These are phyloP conservation scores for Dioszegia aurantiaca DNA, from an alignment of 768 basidiomycete species.

Conservation along the genomic window DNA sequence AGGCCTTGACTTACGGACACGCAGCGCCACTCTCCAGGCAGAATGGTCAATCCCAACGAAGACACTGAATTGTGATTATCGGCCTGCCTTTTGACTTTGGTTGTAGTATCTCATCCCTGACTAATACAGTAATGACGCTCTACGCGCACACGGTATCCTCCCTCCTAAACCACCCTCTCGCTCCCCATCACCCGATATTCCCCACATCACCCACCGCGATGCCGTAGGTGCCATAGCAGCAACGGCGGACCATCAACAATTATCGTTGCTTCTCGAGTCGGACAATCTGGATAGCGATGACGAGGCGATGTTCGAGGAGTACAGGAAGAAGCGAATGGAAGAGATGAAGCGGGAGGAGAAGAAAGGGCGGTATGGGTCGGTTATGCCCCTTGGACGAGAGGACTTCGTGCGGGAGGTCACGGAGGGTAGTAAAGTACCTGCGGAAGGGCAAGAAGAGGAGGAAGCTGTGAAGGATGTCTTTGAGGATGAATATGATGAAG, in stretches of 20 bases:
- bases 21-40: too few species aligned
- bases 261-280: slow-evolving; percentile 68
- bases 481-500: slow-evolving; percentile 27
- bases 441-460: slow-evolving; percentile 62
- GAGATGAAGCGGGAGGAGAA: slow-evolving; percentile 63
- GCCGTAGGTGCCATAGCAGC: slow-evolving; percentile 40
- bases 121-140: slow-evolving; percentile 74
- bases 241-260: slow-evolving; percentile 42
- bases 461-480: slow-evolving; percentile 44
- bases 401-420: slow-evolving; percentile 95
- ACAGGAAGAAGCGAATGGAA: slow-evolving; percentile 63
- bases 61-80: slow-evolving; percentile 89
- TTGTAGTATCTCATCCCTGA: not conserved
- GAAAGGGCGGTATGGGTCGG: slow-evolving; percentile 68
- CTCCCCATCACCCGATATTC: slow-evolving; percentile 72
- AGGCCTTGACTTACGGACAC: too few species aligned
- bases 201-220: slow-evolving; percentile 61
- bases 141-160: slow-evolving; percentile 87
- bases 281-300: slow-evolving; percentile 73
- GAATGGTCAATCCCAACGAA: slow-evolving; percentile 71
- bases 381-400: slow-evolving; percentile 84
- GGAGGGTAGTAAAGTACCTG: slow-evolving; percentile 73
- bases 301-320: slow-evolving; percentile 68
- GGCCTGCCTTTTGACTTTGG: not conserved
- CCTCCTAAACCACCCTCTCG: slow-evolving; percentile 67